Evolutionary conservation across 768 basidiomycete species (phyloP).

Genomic region (Auricularia cornea): DNA sequence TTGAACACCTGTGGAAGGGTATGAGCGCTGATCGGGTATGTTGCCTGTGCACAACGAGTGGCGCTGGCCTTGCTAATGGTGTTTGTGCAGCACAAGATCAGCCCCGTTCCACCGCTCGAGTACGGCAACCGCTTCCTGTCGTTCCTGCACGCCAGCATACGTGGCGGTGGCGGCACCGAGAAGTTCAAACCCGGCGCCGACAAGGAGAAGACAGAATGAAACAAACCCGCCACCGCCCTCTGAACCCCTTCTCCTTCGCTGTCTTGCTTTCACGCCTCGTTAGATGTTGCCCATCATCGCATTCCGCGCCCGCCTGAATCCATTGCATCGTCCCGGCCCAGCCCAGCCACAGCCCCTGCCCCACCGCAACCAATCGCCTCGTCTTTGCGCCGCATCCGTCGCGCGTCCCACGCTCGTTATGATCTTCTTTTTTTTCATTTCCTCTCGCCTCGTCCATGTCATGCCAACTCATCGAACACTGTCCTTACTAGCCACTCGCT

Average conservation of each 20-base stretch:
- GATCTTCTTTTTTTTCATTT: no score
- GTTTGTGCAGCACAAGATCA: conserved; percentile 75
- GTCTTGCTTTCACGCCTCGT: no score
- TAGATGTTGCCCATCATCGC: no score
- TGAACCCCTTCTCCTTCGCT: not conserved
- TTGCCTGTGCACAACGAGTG: conserved; percentile 13
- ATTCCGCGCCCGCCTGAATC: no score
- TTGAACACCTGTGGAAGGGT: conserved; percentile 92
- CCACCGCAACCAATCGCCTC: no score
- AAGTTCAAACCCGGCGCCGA: conserved; percentile 33
- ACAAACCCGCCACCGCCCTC: not conserved
- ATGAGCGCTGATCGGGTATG: conserved; percentile 77
- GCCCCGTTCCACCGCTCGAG: conserved; percentile 79
- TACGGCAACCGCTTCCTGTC: conserved; percentile 84
- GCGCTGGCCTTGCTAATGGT: conserved; percentile 8
- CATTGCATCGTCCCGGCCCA: no score
- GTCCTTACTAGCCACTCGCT: no score
- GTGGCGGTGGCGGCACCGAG: conserved; percentile 61
- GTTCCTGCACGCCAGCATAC: conserved; percentile 82
- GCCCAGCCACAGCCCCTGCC: no score
- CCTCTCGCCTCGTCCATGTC: no score
- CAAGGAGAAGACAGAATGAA: not conserved
- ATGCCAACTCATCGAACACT: no score
- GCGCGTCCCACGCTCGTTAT: no score
- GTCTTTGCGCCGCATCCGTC: no score